phyloP scores from a whole-genome alignment of 176 grass and related monocot species.

The Echinochloa phyllopogon region DNA sequence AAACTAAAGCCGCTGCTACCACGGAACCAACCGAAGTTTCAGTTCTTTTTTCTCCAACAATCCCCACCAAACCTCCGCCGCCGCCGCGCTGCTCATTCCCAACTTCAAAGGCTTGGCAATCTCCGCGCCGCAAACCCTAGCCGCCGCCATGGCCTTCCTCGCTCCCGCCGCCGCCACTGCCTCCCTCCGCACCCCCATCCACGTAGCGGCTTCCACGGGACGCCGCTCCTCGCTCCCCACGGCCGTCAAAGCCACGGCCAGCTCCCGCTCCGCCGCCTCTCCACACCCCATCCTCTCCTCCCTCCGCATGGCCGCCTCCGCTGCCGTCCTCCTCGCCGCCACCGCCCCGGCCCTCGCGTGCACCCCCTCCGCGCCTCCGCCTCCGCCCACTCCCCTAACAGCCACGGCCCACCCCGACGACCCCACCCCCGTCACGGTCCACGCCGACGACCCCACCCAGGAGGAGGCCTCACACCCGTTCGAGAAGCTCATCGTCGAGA shows the following conservation, averaged over 20 bases:
- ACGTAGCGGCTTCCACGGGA: not conserved
- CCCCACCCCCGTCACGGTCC: slow-evolving; percentile 9
- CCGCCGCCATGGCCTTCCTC: slow-evolving; percentile 59
- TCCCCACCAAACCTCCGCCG: slow-evolving; percentile 16
- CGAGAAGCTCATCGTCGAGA: slow-evolving; percentile 67
- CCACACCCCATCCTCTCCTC: slow-evolving; percentile 47
- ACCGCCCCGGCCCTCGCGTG: slow-evolving; percentile 56
- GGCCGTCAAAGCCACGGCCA: slow-evolving; percentile 39
- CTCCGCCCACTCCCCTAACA: slow-evolving; percentile 1
- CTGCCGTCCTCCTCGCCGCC: slow-evolving; percentile 60
- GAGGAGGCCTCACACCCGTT: slow-evolving; percentile 41
- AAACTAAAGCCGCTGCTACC: too few relatives aligned
- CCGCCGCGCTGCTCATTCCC: not conserved
- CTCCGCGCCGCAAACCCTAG: slow-evolving; percentile 51
- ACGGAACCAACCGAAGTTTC: slow-evolving; percentile 15
- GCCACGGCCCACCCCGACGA: slow-evolving; percentile 34
- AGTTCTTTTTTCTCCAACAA: not conserved
- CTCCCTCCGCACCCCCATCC: slow-evolving; percentile 3
- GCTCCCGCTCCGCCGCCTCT: slow-evolving; percentile 22
- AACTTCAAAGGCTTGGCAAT: slow-evolving; percentile 28
- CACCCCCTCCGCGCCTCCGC: slow-evolving; percentile 4
- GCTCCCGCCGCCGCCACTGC: slow-evolving; percentile 35
- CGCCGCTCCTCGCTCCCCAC: slow-evolving; percentile 11
- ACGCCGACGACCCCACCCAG: slow-evolving; percentile 22
- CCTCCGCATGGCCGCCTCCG: slow-evolving; percentile 64